These are phyloP conservation scores for Didymosphaeria variabile DNA, from an alignment of 2,329 filamentous ascomycete genomes.

Conservation along the genomic window DNA sequence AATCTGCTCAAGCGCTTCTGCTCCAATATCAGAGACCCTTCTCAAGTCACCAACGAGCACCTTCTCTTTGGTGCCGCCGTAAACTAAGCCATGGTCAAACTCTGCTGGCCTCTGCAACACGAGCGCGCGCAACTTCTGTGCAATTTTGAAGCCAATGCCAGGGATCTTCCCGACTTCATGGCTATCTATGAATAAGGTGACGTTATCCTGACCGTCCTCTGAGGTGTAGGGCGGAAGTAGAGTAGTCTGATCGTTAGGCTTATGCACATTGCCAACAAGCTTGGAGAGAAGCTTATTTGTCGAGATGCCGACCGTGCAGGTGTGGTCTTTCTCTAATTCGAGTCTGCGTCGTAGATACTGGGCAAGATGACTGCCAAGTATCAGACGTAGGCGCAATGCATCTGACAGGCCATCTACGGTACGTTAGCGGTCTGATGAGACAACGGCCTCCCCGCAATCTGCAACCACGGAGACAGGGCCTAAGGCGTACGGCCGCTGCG, in stretches of 20 bases:
- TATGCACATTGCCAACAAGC: slow-evolving; percentile 82
- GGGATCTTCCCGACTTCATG: slow-evolving; percentile 84
- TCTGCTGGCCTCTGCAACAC: slow-evolving; percentile 60
- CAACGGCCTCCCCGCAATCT: background rate
- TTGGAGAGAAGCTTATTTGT: slow-evolving; percentile 90
- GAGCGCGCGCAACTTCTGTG: slow-evolving; percentile 71
- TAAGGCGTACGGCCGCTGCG: slow-evolving; percentile 7
- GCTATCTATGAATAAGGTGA: slow-evolving; percentile 74
- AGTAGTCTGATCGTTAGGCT: slow-evolving; percentile 87
- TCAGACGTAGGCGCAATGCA: slow-evolving; percentile 66
- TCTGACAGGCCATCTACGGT: slow-evolving; percentile 32
- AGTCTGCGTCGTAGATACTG: slow-evolving; percentile 75
- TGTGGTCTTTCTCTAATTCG: slow-evolving; percentile 81
- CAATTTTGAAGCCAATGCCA: slow-evolving; percentile 84
- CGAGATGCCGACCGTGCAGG: slow-evolving; percentile 85
- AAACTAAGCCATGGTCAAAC: slow-evolving; percentile 56
- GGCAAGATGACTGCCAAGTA: slow-evolving; percentile 83
- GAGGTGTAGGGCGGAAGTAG: slow-evolving; percentile 71
- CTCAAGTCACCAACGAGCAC: slow-evolving; percentile 74
- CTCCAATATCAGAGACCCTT: slow-evolving; percentile 67
- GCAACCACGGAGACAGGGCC: slow-evolving; percentile 13
- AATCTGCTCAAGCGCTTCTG: slow-evolving; percentile 71
- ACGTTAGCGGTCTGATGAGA: slow-evolving; percentile 25
- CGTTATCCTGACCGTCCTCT: slow-evolving; percentile 53
- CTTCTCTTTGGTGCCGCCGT: slow-evolving; percentile 61